Evolutionary conservation across 1,139 yeast species (phyloP).

Genomic region (Saccharomyces pastorianus): DNA sequence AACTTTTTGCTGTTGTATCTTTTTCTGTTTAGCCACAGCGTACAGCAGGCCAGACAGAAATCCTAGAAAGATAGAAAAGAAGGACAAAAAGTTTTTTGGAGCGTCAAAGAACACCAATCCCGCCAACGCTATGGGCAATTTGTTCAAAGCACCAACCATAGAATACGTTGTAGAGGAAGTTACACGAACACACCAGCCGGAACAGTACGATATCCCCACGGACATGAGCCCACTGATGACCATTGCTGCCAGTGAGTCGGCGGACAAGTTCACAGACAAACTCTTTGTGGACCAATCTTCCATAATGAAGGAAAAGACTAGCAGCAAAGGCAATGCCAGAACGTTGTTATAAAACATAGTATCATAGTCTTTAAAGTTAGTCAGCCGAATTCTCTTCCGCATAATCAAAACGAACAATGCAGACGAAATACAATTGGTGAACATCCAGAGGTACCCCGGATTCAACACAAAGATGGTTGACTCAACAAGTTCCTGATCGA

Average conservation of each 20-base stretch:
- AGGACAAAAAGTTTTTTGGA: constrained; percentile 85
- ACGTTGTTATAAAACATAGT: constrained; percentile 96
- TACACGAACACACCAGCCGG: constrained; percentile 99
- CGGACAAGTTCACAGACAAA: constrained; percentile 61
- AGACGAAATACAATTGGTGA: constrained; percentile 80
- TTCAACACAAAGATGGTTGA: constrained; percentile 42
- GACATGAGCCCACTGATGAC: constrained; percentile 84
- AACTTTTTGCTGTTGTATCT: constrained; percentile 33
- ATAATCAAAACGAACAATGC: constrained; percentile 86
- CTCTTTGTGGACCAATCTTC: constrained; percentile 91
- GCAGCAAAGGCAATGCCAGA: constrained; percentile 79
- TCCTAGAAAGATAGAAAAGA: constrained; percentile 82
- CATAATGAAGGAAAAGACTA: constrained; percentile 60
- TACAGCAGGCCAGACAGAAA: constrained; percentile 90
- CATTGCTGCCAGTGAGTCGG: constrained; percentile 74
- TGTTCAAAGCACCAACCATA: constrained; percentile 97
- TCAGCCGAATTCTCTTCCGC: constrained; percentile 94
- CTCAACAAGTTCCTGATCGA: constrained; percentile 13
- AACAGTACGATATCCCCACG: constrained; percentile 92
- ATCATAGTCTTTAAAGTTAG: constrained; percentile 93
- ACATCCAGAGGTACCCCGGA: constrained; percentile 94
- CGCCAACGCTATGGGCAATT: constrained; percentile 89
- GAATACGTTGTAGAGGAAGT: constrained; percentile 96
- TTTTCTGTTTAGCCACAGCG: constrained; percentile 79
- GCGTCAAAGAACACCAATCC: constrained; percentile 92